Evolutionary conservation across 768 basidiomycete genomes (phyloP).

Genomic region (Hygrocybe punicea): DNA sequence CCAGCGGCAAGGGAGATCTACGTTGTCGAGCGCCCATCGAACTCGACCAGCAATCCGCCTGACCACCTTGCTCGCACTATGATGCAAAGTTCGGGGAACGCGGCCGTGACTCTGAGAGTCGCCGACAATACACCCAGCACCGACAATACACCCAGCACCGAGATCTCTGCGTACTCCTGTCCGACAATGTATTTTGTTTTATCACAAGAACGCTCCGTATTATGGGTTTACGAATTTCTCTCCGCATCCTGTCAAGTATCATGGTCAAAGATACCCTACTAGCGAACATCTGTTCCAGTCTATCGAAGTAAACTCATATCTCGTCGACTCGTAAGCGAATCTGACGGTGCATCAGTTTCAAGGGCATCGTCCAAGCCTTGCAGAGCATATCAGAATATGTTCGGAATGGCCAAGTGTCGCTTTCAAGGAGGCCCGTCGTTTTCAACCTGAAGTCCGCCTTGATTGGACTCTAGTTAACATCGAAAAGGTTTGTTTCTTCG

Average conservation of each 20-base stretch:
- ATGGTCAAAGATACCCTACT: slow-evolving; percentile 65
- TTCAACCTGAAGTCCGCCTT: slow-evolving; percentile 55
- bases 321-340: not conserved
- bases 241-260: slow-evolving; percentile 57
- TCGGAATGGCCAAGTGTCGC: slow-evolving; percentile 61
- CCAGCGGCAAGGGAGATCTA: slow-evolving; percentile 1
- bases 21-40: not conserved
- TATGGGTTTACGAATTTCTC: slow-evolving; percentile 78
- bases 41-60: no score
- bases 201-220: slow-evolving; percentile 59
- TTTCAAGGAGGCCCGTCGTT: slow-evolving; percentile 64
- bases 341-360: slow-evolving; percentile 46
- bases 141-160: slow-evolving; percentile 4
- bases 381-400: slow-evolving; percentile 65
- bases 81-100: slow-evolving; percentile 14
- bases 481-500: slow-evolving; percentile 44
- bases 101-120: slow-evolving; percentile 2
- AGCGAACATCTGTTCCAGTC: slow-evolving; percentile 78
- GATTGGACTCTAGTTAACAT: slow-evolving; percentile 72
- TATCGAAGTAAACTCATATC: slow-evolving; percentile 51
- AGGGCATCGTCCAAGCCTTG: slow-evolving; percentile 55
- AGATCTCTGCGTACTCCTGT: slow-evolving; percentile 16
- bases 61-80: slow-evolving; percentile 17
- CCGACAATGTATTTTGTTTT: slow-evolving; percentile 48
- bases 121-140: slow-evolving; percentile 9